These are phyloP conservation scores for Epithele typhae DNA, from an alignment of 768 basidiomycete genomes.

Conservation along the genomic window DNA sequence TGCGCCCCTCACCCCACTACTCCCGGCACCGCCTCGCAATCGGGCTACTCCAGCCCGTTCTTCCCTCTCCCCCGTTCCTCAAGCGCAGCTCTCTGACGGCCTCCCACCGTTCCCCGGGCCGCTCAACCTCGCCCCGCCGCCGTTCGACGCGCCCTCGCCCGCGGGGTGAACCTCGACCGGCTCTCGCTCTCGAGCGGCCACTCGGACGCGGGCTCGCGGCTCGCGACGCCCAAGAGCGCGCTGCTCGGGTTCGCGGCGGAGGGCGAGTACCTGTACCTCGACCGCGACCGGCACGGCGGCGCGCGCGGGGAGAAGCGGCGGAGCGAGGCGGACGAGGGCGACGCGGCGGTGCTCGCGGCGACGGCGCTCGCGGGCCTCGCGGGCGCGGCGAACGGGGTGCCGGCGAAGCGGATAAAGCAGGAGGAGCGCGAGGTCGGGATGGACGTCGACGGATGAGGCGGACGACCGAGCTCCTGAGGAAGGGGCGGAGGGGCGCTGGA, in stretches of 20 bases:
- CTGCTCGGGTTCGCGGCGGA: conserved; percentile 18
- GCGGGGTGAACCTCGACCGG: conserved; percentile 18
- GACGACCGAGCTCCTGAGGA: no score
- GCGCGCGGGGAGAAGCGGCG: conserved; percentile 12
- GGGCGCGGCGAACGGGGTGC: conserved; percentile 1
- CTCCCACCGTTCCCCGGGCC: conserved; percentile 11
- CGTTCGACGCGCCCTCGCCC: conserved; percentile 10
- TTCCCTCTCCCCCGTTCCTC: conserved; percentile 10
- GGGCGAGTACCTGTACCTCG: conserved; percentile 4
- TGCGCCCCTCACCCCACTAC: conserved; percentile 7
- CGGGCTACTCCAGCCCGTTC: conserved; percentile 16
- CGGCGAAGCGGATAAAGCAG: conserved; percentile 12
- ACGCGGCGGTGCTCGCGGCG: conserved; percentile 16
- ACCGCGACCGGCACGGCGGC: not conserved
- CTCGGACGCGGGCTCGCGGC: conserved; percentile 18
- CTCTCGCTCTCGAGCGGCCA: conserved; percentile 17
- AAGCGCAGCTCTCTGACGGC: conserved; percentile 8
- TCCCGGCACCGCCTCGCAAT: conserved; percentile 1
- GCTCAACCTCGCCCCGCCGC: conserved; percentile 13
- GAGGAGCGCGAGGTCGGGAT: conserved; percentile 14
- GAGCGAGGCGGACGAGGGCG: conserved; percentile 15
- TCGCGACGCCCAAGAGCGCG: conserved; percentile 19
- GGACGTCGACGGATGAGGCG: conserved; percentile 9
- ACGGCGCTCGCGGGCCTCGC: conserved; percentile 18
- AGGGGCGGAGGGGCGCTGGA: no score